phyloP scores from a whole-genome alignment of 768 basidiomycete genomes.

The Mycena olivaceomarginata region DNA sequence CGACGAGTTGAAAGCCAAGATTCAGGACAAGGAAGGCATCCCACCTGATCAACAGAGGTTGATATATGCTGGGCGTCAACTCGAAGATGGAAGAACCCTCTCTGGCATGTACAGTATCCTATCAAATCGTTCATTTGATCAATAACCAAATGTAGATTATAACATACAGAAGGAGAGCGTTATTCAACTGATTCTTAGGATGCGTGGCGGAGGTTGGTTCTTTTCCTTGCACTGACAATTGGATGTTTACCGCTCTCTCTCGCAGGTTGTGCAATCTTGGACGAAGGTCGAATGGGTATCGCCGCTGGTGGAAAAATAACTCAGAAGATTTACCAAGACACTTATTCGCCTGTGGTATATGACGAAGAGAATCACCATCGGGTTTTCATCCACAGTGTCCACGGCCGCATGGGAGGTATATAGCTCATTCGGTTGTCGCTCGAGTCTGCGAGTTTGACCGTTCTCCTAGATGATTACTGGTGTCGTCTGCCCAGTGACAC shows the following conservation, averaged over 20 bases:
- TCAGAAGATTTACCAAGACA: slow-evolving; percentile 16
- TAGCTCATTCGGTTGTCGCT: not conserved
- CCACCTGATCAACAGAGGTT: not conserved
- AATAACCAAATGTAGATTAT: not conserved
- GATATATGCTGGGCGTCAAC: not conserved
- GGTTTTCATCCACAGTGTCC: not conserved
- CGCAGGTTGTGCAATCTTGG: not conserved
- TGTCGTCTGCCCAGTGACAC: slow-evolving; percentile 17
- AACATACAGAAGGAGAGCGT: not conserved
- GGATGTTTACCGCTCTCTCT: not conserved
- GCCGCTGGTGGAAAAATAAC: slow-evolving; percentile 15
- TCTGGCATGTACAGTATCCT: not conserved
- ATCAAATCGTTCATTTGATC: not conserved
- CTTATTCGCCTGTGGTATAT: not conserved
- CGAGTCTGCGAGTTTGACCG: no score
- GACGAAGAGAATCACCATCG: slow-evolving; percentile 3
- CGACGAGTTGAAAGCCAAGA: not conserved
- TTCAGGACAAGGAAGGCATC: not conserved
- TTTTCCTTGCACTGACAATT: not conserved
- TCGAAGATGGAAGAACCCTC: not conserved
- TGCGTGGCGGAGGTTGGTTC: not conserved
- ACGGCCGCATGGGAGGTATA: not conserved
- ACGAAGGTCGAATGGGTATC: slow-evolving; percentile 14
- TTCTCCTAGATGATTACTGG: slow-evolving; percentile 13
- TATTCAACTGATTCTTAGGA: not conserved